These are phyloP conservation scores for Beta macrorhiza DNA, from an alignment of 179 eudicot genomes.

Conservation along the genomic window DNA sequence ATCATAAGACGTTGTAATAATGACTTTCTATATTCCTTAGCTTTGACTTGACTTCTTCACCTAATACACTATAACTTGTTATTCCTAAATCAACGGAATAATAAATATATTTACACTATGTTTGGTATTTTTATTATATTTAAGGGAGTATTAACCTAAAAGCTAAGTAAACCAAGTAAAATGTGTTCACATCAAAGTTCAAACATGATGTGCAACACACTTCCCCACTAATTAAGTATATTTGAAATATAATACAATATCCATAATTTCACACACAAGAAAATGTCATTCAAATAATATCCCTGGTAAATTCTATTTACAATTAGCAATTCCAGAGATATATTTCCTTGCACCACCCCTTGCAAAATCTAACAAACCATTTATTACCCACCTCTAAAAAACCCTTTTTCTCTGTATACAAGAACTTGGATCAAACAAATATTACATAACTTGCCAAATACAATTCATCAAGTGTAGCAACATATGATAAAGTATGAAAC, in stretches of 20 bases:
- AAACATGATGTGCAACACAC: background rate
- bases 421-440: background rate
- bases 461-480: background rate
- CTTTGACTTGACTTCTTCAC: constrained; percentile 22
- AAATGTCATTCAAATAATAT: background rate
- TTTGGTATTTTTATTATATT: too few species aligned
- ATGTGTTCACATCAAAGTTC: too few species aligned
- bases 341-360: background rate
- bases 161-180: background rate
- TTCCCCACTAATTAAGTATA: background rate
- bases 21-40: background rate
- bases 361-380: background rate
- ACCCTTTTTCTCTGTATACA: background rate
- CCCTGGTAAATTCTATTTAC: constrained; percentile 11
- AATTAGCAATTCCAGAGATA: constrained; percentile 10
- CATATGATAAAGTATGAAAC: too few species aligned
- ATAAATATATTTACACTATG: background rate
- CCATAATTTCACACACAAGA: too few species aligned
- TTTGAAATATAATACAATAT: background rate
- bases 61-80: constrained; percentile 1
- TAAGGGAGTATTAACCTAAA: too few species aligned
- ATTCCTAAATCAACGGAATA: background rate
- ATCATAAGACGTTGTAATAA: background rate
- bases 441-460: background rate
- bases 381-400: background rate